Conservation (phyloP, 2,329 filamentous ascomycete genomes). For the Mycocentrospora acerina region DNA sequence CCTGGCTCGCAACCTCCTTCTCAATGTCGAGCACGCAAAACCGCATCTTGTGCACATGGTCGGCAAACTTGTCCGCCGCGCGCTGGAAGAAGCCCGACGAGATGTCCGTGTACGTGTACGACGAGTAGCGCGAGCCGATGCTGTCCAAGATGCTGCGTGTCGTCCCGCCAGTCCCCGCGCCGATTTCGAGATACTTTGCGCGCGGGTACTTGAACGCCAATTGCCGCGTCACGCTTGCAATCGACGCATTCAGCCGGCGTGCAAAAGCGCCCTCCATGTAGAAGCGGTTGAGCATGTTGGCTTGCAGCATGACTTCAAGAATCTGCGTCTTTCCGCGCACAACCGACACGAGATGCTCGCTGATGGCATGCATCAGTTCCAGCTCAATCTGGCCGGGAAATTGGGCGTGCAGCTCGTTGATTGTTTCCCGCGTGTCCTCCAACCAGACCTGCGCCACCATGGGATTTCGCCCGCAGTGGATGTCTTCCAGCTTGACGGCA, state of each 20-base stretch:
- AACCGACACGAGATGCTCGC: conserved; percentile 1
- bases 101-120: conserved; percentile 18
- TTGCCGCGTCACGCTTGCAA: too few relatives aligned
- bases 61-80: too few relatives aligned
- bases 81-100: conserved; percentile 9
- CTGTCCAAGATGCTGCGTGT: neutral
- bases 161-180: conserved; percentile 1
- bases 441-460: too few relatives aligned
- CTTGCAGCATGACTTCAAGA: conserved; percentile 2
- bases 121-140: neutral
- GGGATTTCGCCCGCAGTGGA: too few relatives aligned
- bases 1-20: neutral
- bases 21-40: conserved; percentile 2
- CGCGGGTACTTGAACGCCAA: too few relatives aligned
- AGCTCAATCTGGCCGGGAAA: conserved; percentile 4
- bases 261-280: too few relatives aligned
- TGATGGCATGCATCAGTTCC: conserved; percentile 5
- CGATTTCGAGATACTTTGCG: too few relatives aligned
- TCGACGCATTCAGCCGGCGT: too few relatives aligned
- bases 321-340: neutral
- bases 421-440: too few relatives aligned
- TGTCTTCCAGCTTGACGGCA: too few relatives aligned
- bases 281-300: conserved; percentile 7
- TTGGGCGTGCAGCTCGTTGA: too few relatives aligned
- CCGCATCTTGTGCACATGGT: too few relatives aligned